Base-by-base conservation (phyloP, 73 alveolate species). In the Paramecium tetraurelia region DNA sequence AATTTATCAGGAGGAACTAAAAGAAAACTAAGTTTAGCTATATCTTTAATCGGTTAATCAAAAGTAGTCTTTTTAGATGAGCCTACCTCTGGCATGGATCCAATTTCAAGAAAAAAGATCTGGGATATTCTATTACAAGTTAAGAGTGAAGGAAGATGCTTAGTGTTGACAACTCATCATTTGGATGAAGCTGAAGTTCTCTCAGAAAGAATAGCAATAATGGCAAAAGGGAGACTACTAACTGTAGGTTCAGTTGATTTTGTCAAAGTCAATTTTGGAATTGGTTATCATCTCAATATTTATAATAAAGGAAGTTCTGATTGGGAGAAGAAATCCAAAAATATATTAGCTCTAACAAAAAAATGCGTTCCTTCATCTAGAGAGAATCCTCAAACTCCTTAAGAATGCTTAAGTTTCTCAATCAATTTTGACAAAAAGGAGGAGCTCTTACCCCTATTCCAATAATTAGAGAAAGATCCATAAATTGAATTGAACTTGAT, bases 71-170 rank as follows among this genome's bases (percentile, higher is more conserved):
- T 97, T 63, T 94, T 97, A 21, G 99, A 97, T 95, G 99, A 97
- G 80, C 99, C 99, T 5, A 95, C 99, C 0, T 89, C 97, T 58
- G 99, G 99, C 2, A 96, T 97, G 99, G 99, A 97, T 92, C 92
- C 96, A 11, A 93, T 97, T 29, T 96, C 98, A 20, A 95, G 99
- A 48, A 93, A 98, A 53, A 85, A 95, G 76, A 93, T 97, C 40
- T 96, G 99, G 98, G 97, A 96, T 83, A 97, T 97, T 93, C 95
- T 97, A 69, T 94, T 96, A 70, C 50, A 92, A 53, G 58, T 84
- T 58, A 89, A 93, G 63, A 92, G 93, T 31, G 59, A 69, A 14
- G 93, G 92, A 48, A 97, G 97, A 72, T 92, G 94, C 58, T 92
- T 96, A 8, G 96, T 96, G 2, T 89, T 96, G 24, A 96, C 99